Percentiles rank a stretch among this genome's conserved stretches.
phyloP scores from a whole-genome alignment of 1,284 basidiomycete genomes.

The Anthracocystis walkeri region DNA sequence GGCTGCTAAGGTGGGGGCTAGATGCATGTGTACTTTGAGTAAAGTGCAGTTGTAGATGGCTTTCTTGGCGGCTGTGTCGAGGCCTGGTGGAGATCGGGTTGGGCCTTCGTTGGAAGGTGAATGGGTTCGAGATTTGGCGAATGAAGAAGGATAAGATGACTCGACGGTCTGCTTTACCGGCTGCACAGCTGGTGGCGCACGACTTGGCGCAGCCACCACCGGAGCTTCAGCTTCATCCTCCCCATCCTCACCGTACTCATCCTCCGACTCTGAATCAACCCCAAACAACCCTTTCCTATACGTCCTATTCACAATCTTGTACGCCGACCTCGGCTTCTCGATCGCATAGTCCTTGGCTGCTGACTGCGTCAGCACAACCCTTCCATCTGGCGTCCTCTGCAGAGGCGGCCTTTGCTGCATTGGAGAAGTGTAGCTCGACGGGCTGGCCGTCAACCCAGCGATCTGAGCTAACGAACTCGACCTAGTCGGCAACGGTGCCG shows the following conservation, averaged over 20 bases:
- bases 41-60: constrained; percentile 62
- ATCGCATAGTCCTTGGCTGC: constrained; percentile 25
- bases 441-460: constrained; percentile 9
- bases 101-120: constrained; percentile 21
- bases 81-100: constrained; percentile 19
- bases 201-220: neutral
- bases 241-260: constrained; percentile 53
- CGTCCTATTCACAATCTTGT: constrained; percentile 20
- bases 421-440: constrained; percentile 1
- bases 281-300: constrained; percentile 42
- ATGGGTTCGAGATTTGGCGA: constrained; percentile 19
- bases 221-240: constrained; percentile 5
- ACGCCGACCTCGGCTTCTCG: constrained; percentile 14
- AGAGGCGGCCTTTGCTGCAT: constrained; percentile 4
- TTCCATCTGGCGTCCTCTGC: constrained; percentile 26
- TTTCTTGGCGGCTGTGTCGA: constrained; percentile 56
- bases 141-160: constrained; percentile 36
- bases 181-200: neutral
- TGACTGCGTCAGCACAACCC: constrained; percentile 33
- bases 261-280: constrained; percentile 49
- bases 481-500: constrained; percentile 30
- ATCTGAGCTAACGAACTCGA: constrained; percentile 41
- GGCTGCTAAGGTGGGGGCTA: constrained; percentile 29
- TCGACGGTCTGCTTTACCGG: neutral
- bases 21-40: constrained; percentile 61